Base-by-base conservation (phyloP, 2,329 filamentous ascomycete species). In the Ophidiomyces ophidiicola region DNA sequence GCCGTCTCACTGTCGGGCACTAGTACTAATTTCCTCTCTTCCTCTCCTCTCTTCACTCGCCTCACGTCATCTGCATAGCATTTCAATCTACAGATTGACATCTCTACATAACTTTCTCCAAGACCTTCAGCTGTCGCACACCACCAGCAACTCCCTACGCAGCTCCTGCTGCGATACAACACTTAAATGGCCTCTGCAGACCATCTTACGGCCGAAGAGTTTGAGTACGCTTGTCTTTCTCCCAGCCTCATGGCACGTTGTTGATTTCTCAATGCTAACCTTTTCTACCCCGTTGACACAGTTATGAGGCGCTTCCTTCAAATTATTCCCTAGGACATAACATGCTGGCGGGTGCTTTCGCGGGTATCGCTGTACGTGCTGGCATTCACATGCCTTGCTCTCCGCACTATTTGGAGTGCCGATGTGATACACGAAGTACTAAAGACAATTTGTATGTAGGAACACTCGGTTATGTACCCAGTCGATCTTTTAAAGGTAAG, bases 391-490 rank as follows among this genome's bases (percentile, higher is more conserved):
- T 15, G 3, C 23, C 23, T 5, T 17, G 11, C 17, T 50, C 26
- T 36, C 29, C 23, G 28, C 31, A 28, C 36, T 18, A 10, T 21
- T 31, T 37, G 14, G 17, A 23, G 39, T 29, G 31, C 31, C 30
- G 19, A 42, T 38, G 29, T n/a, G 19, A 20, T 34, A 20, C 35
- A 24, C 21, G 20, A 5, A 36, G 21, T 11, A 8, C 34, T 43
- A 24, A 34, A 7, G 28, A 28, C 11, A 24, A n/a, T 33, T 47
- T 6, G 25, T 20, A 24, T 26, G 5, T 39, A 94, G 87, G 88
- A 96, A 68, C 88, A 96, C 64, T 92, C 88, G 44, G 87, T 94
- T 54, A 96, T 98, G 90, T 98, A 98, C 59, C 90, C 90, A 14
- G 82, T 98, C 57, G 90, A 98, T 67, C 77, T 93, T 51, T 82